These are phyloP conservation scores for Wallacemonas sp. DNA, from an alignment of 208 protist genomes.

Conservation along the genomic window DNA sequence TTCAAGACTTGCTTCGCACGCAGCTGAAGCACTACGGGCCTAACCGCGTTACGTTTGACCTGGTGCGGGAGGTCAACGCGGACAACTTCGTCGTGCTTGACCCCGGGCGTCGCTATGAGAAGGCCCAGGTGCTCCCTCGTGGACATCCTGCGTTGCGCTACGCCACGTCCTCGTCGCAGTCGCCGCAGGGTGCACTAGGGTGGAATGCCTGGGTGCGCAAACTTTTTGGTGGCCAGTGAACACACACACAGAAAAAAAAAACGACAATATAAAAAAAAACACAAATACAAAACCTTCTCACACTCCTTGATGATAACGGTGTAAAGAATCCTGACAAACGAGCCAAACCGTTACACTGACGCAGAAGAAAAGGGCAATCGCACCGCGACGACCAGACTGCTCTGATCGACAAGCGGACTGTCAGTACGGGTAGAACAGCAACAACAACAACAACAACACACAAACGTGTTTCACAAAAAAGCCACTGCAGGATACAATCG, in stretches of 20 bases:
- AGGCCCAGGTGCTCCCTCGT: conserved; percentile 56
- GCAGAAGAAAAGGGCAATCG: background rate
- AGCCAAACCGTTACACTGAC: too few species aligned
- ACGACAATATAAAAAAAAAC: background rate
- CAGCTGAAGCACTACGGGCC: conserved; percentile 77
- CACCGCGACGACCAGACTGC: background rate
- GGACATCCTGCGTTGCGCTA: conserved; percentile 58
- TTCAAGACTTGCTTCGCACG: conserved; percentile 74
- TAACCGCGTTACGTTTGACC: conserved; percentile 78
- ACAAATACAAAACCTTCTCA: background rate
- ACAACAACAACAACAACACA: conserved; percentile 1
- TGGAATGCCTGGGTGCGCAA: conserved; percentile 62
- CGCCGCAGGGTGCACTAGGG: background rate
- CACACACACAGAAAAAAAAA: background rate
- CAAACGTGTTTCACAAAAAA: background rate
- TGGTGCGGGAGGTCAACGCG: conserved; percentile 66
- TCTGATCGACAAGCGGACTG: too few species aligned
- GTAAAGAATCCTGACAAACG: too few species aligned
- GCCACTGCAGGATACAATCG: too few species aligned
- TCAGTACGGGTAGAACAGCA: too few species aligned
- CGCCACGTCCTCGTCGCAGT: conserved; percentile 1
- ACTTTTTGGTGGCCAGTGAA: conserved; percentile 9
- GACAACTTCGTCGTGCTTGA: conserved; percentile 71
- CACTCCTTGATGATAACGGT: background rate
- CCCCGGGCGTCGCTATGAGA: conserved; percentile 54